Base-by-base conservation (phyloP, 106 monocot species). In the Acorus gramineus region DNA sequence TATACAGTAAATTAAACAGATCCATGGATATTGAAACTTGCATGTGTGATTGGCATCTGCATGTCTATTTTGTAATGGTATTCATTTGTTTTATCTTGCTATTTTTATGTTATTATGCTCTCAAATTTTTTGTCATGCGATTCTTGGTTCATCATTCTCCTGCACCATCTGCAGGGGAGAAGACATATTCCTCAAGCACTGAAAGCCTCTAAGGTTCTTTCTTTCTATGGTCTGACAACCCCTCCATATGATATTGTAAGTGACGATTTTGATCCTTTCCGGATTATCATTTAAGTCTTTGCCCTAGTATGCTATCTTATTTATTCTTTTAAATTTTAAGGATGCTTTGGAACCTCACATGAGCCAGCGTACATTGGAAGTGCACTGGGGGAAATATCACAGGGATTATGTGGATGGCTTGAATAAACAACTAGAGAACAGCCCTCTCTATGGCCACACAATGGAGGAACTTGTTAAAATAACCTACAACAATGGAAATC, bases 231-330 rank as follows among this genome's bases (percentile, higher is more conserved):
- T 52, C 75, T 95, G 50, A 95, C 94, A 59, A 76, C 87, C 8
- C 95, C 95, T 71, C 95, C 95, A n/a, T 96, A 90, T 76, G 50
- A 96, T 70, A 78, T 96, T 12, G 95, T 90, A 80, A 84, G 86
- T 66, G 13, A 14, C 6, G 14, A 3, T 47, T 11, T 50, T 47
- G n/a, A 6, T 10, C 3, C 4, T 4, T 63, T 63, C n/a, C 48
- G 11, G 3, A 11, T 5, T 44, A 5, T 60, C 4, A 44, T 11
- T 44, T 44, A 0, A 43, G 0, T 4, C 60, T 60, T 14, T 11
- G 6, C 42, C 5, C 6, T 5, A 60, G 2, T 7, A 3, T 43
- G 14, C 28, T 28, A 28, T 28, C 28, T 28, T 28, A 28, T 28
- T 28, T 28, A 1, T 28, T 28, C 28, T 28, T 28, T 28, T 28